Percentiles rank a stretch among this genome's conserved stretches.
Evolutionary conservation across 257 asterid genomes (phyloP).

Genomic region (Cinchona pubescens): DNA sequence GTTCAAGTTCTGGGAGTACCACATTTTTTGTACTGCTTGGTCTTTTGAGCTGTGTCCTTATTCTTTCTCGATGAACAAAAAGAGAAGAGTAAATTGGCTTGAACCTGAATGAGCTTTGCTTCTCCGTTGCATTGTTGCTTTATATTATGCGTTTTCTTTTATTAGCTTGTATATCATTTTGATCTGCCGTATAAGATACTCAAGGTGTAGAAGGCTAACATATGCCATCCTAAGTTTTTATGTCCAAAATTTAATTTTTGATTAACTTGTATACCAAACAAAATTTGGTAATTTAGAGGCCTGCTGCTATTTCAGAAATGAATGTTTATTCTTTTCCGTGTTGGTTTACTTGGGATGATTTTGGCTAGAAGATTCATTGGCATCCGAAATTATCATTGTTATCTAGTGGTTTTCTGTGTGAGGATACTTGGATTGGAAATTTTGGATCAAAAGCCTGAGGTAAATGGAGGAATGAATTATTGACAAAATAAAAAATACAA

Average conservation of each 20-base stretch:
- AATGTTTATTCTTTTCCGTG: background rate
- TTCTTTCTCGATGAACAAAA: too few relatives aligned
- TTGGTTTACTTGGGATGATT: background rate
- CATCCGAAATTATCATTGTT: too few relatives aligned
- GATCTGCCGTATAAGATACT: background rate
- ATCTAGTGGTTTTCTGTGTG: background rate
- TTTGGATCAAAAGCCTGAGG: too few relatives aligned
- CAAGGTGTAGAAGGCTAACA: background rate
- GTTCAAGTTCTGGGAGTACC: too few relatives aligned
- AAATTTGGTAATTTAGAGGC: background rate
- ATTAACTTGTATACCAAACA: background rate
- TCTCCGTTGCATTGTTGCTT: background rate
- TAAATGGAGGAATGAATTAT: too few relatives aligned
- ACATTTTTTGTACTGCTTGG: too few relatives aligned
- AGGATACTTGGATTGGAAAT: background rate
- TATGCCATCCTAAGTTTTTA: background rate
- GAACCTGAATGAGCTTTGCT: too few relatives aligned
- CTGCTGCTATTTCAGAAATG: background rate
- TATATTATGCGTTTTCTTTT: background rate
- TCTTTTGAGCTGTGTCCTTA: too few relatives aligned
- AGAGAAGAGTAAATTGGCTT: background rate
- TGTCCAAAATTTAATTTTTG: background rate
- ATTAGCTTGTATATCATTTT: too few relatives aligned
- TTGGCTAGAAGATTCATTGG: background rate
- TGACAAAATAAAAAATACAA: too few relatives aligned